Evolutionary conservation across 305 asterid genomes (phyloP).

Genomic region (Solanum hybrid): DNA sequence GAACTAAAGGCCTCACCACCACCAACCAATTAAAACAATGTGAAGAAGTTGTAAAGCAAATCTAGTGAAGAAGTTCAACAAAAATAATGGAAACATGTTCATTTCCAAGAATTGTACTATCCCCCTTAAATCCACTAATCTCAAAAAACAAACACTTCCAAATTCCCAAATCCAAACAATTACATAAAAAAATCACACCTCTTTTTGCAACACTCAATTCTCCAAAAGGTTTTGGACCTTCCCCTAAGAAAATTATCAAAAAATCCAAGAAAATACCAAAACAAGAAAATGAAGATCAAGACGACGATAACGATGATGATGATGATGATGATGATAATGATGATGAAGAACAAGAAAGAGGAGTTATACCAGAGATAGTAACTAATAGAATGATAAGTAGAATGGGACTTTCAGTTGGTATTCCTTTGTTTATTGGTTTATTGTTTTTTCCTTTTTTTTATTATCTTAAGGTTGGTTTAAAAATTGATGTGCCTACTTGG

Average conservation of each 20-base stretch:
- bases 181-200: slow-evolving; percentile 17
- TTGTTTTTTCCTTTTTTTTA: slow-evolving; percentile 85
- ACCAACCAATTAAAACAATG: neutral
- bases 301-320: neutral
- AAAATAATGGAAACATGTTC: slow-evolving; percentile 43
- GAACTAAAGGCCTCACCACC: neutral
- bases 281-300: slow-evolving; percentile 23
- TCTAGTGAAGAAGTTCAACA: neutral
- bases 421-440: slow-evolving; percentile 68
- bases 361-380: slow-evolving; percentile 80
- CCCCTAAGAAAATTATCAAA: slow-evolving; percentile 40
- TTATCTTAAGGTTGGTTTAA: slow-evolving; percentile 67
- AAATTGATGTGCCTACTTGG: slow-evolving; percentile 87
- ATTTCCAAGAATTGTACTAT: slow-evolving; percentile 22
- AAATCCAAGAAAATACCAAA: slow-evolving; percentile 28
- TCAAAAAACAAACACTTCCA: slow-evolving; percentile 23
- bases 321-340: slow-evolving; percentile 15
- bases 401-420: slow-evolving; percentile 68
- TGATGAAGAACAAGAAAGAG: slow-evolving; percentile 33
- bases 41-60: slow-evolving; percentile 2
- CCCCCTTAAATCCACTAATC: slow-evolving; percentile 26
- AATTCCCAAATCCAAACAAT: slow-evolving; percentile 14
- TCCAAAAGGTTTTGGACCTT: slow-evolving; percentile 78
- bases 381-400: slow-evolving; percentile 88
- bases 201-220: slow-evolving; percentile 58